These are phyloP conservation scores for Colletotrichum theobromicola DNA, from an alignment of 2,329 filamentous ascomycete genomes.

Conservation along the genomic window DNA sequence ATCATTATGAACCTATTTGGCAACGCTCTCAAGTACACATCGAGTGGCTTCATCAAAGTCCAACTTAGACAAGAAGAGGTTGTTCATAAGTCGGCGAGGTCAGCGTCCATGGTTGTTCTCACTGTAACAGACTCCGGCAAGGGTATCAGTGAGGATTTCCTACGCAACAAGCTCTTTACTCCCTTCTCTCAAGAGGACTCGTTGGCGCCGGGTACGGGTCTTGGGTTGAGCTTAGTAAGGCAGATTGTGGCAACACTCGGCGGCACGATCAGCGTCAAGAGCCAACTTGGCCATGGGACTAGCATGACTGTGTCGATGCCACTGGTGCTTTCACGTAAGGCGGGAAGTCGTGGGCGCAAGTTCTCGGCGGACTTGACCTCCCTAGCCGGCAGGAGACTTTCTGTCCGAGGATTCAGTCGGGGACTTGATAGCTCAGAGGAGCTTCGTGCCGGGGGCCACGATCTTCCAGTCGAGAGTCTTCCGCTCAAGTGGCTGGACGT, in stretches of 20 bases:
- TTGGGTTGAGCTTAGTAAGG: constrained; percentile 66
- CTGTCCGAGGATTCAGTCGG: constrained; percentile 17
- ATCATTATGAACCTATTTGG: constrained; percentile 62
- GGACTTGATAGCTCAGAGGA: constrained; percentile 27
- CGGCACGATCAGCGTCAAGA: constrained; percentile 61
- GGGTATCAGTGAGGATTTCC: constrained; percentile 65
- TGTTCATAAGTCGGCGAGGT: constrained; percentile 22
- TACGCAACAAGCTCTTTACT: constrained; percentile 62
- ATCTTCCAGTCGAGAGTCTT: constrained; percentile 23
- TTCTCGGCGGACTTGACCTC: constrained; percentile 15
- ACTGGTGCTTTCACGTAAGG: constrained; percentile 27
- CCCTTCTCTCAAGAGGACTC: constrained; percentile 67
- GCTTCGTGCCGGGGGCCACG: constrained; percentile 24
- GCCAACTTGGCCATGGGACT: constrained; percentile 56
- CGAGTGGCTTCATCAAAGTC: constrained; percentile 47
- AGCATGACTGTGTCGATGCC: constrained; percentile 53
- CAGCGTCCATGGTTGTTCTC: constrained; percentile 31
- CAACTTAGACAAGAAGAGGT: constrained; percentile 28
- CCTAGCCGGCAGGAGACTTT: not conserved
- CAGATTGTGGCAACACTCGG: constrained; percentile 60
- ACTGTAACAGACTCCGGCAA: constrained; percentile 66
- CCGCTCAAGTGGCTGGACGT: constrained; percentile 38
- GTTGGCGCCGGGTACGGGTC: constrained; percentile 60
- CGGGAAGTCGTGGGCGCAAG: not conserved
- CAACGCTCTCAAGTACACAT: constrained; percentile 60